A percentile compares a stretch with the other conserved stretches of the same genome.
phyloP scores from a whole-genome alignment of 495 filamentous ascomycete genomes.

The Hyaloscypha finlandica region DNA sequence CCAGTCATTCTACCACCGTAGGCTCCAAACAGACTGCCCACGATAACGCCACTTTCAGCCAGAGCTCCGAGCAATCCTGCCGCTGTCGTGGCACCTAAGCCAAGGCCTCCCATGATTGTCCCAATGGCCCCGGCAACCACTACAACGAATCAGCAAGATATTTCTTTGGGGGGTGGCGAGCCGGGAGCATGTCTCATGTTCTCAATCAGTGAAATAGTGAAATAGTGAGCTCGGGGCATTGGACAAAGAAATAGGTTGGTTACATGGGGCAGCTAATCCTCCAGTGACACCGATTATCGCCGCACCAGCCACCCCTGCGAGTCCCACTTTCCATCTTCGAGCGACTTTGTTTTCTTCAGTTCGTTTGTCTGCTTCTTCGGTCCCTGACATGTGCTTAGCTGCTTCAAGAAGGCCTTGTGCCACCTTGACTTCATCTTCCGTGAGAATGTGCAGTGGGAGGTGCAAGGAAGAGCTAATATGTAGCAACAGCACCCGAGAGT shows the following conservation, averaged over 20 bases:
- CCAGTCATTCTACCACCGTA: constrained; percentile 85
- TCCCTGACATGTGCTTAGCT: constrained; percentile 67
- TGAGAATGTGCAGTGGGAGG: constrained; percentile 63
- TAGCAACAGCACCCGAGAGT: constrained; percentile 74
- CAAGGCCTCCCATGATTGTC: constrained; percentile 76
- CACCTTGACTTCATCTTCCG: constrained; percentile 72
- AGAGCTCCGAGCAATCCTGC: constrained; percentile 78
- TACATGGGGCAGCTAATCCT: constrained; percentile 70
- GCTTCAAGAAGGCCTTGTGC: constrained; percentile 73
- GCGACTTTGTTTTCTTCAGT: constrained; percentile 63
- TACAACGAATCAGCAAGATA: no score
- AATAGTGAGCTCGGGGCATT: no score
- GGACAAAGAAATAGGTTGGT: no score
- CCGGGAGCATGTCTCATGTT: no score
- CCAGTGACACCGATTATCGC: constrained; percentile 73
- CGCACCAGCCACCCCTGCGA: constrained; percentile 71
- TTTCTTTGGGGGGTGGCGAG: no score
- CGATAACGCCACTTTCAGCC: constrained; percentile 72
- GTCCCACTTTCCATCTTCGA: constrained; percentile 78
- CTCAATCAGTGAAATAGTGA: no score
- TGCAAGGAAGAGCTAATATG: constrained; percentile 67
- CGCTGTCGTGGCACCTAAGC: constrained; percentile 66
- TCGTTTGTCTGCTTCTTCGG: constrained; percentile 66
- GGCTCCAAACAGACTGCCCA: constrained; percentile 85
- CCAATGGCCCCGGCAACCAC: constrained; percentile 81